Evolutionary conservation across 257 asterid species (phyloP).

Genomic region (Hygrophila difformis): DNA sequence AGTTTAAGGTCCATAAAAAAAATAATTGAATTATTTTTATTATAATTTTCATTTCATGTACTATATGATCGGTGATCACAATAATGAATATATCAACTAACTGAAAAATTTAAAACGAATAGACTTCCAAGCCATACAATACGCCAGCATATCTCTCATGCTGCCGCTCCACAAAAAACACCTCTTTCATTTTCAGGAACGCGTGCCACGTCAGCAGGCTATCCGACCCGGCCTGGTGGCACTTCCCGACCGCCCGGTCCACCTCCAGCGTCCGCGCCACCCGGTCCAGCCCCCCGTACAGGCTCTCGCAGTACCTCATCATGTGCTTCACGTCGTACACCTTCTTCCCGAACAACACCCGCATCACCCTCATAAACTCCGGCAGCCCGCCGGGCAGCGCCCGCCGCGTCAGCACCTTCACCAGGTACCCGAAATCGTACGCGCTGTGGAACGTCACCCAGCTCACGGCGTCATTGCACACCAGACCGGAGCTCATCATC

Average conservation of each 20-base stretch:
- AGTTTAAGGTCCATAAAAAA: too few relatives aligned
- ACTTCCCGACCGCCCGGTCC: constrained; percentile 61
- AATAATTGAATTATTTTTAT: too few relatives aligned
- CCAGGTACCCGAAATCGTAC: constrained; percentile 60
- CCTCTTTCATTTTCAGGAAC: constrained; percentile 47
- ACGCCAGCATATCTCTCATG: constrained; percentile 59
- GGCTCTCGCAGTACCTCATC: constrained; percentile 44
- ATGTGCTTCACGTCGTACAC: constrained; percentile 60
- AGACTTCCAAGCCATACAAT: constrained; percentile 54
- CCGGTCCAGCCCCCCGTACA: constrained; percentile 69
- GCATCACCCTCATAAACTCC: constrained; percentile 34
- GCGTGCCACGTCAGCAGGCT: constrained; percentile 77
- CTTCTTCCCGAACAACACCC: constrained; percentile 38
- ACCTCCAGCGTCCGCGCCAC: constrained; percentile 44
- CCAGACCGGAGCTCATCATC: constrained; percentile 55
- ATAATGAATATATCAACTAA: too few relatives aligned
- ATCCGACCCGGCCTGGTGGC: constrained; percentile 78
- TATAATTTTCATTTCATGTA: too few relatives aligned
- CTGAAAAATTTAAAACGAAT: too few relatives aligned
- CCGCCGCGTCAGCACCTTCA: constrained; percentile 56
- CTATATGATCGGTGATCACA: too few relatives aligned
- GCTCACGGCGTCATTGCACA: constrained; percentile 43
- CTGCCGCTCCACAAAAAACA: constrained; percentile 39
- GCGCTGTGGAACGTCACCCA: constrained; percentile 83
- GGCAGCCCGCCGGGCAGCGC: constrained; percentile 34